Evolutionary conservation across 2,329 filamentous ascomycete species (phyloP).

Genomic region (Helotiales sp.): DNA sequence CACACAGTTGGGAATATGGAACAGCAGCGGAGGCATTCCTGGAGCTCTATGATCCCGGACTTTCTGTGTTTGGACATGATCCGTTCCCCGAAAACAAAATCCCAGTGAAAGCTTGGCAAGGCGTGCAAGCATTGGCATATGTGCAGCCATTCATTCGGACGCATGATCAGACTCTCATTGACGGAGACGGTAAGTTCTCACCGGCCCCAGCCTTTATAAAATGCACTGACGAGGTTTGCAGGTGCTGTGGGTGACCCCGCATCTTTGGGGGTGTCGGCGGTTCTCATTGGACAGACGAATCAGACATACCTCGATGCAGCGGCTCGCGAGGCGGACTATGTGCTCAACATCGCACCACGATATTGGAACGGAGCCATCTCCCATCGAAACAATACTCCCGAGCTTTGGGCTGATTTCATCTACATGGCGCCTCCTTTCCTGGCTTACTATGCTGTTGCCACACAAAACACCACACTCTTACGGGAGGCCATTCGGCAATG

Average conservation of each 20-base stretch:
- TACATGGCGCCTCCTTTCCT: constrained; percentile 49
- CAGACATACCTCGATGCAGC: constrained; percentile 39
- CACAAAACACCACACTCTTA: constrained; percentile 37
- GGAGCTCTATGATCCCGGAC: constrained; percentile 38
- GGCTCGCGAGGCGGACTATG: constrained; percentile 41
- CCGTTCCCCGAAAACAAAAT: constrained; percentile 37
- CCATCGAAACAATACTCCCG: constrained; percentile 42
- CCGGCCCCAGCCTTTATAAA: too few species aligned
- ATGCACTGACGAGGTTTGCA: too few species aligned
- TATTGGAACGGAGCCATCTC: constrained; percentile 49
- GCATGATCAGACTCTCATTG: too few species aligned
- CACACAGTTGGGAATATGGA: constrained; percentile 44
- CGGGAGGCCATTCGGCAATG: constrained; percentile 42
- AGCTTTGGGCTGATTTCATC: constrained; percentile 50
- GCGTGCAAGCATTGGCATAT: constrained; percentile 37
- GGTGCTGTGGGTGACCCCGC: constrained; percentile 45
- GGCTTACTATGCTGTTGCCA: constrained; percentile 43
- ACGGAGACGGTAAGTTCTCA: too few species aligned
- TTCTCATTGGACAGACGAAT: constrained; percentile 42
- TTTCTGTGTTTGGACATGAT: constrained; percentile 38
- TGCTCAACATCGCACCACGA: constrained; percentile 41
- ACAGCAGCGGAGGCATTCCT: constrained; percentile 42
- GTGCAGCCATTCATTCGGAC: too few species aligned
- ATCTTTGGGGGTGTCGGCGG: constrained; percentile 44
- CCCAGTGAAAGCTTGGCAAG: constrained; percentile 15